Evolutionary conservation across 1,139 yeast genomes (phyloP).

Genomic region (Sporopachydermia cereana): DNA sequence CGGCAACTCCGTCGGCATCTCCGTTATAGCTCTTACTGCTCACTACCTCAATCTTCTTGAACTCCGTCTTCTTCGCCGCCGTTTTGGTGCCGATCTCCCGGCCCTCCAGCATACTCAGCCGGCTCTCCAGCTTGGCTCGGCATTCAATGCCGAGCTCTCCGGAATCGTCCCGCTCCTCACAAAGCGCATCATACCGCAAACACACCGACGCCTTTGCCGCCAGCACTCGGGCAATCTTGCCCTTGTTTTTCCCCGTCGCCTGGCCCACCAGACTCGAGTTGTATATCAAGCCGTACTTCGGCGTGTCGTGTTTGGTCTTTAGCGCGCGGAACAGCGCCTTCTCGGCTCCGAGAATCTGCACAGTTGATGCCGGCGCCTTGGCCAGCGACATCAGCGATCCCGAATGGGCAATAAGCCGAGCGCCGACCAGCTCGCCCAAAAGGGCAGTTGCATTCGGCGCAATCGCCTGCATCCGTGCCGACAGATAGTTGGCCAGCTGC

Average conservation of each 20-base stretch:
- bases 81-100: conserved; percentile 34
- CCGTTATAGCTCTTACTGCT: conserved; percentile 87
- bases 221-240: conserved; percentile 95
- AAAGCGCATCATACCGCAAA: conserved; percentile 88
- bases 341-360: conserved; percentile 98
- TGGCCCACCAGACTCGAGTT: conserved; percentile 97
- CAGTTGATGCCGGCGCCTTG: conserved; percentile 97
- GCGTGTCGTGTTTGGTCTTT: conserved; percentile 97
- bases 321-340: conserved; percentile 97
- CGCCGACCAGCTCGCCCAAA: conserved; percentile 97
- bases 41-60: conserved; percentile 61
- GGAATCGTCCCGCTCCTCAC: conserved; percentile 92
- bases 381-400: conserved; percentile 92
- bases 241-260: conserved; percentile 96
- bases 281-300: conserved; percentile 93
- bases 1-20: conserved; percentile 68
- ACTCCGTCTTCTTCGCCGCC: conserved; percentile 16
- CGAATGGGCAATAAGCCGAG: conserved; percentile 93
- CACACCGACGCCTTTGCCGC: conserved; percentile 99
- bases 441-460: conserved; percentile 95
- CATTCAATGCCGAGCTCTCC: conserved; percentile 90
- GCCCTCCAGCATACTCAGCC: conserved; percentile 93
- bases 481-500: conserved; percentile 76
- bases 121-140: conserved; percentile 86
- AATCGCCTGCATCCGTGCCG: conserved; percentile 93